phyloP scores from a whole-genome alignment of 2,329 filamentous ascomycete genomes.

The Ceratocystis harringtonii region DNA sequence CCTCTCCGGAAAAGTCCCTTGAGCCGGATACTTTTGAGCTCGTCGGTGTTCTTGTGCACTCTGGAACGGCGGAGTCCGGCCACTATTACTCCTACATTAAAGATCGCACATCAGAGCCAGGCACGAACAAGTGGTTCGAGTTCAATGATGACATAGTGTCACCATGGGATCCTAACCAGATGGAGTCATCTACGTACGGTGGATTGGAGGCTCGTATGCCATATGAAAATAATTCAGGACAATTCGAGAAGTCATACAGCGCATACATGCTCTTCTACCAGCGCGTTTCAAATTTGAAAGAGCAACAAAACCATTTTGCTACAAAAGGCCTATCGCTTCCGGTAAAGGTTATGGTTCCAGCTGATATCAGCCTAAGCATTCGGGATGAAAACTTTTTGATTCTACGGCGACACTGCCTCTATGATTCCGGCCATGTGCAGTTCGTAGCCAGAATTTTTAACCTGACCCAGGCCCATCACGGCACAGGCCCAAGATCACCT shows the following conservation, averaged over 20 bases:
- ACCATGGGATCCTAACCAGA: constrained; percentile 55
- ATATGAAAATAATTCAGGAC: constrained; percentile 31
- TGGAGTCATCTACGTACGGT: constrained; percentile 70
- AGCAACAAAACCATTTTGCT: constrained; percentile 25
- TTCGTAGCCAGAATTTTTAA: constrained; percentile 51
- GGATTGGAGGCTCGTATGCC: constrained; percentile 43
- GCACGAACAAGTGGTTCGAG: constrained; percentile 56
- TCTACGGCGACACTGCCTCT: constrained; percentile 63
- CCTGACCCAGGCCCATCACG: constrained; percentile 32
- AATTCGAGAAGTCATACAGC: constrained; percentile 59
- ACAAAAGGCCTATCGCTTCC: constrained; percentile 19
- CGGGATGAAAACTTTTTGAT: constrained; percentile 56
- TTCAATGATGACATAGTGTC: constrained; percentile 85
- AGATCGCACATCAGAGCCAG: constrained; percentile 47
- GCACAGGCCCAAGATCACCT: constrained; percentile 21
- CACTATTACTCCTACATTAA: constrained; percentile 96
- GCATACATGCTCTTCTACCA: constrained; percentile 99
- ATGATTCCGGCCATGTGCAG: constrained; percentile 53
- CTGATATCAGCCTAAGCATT: constrained; percentile 43
- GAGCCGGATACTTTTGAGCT: constrained; percentile 74
- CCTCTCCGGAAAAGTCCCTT: constrained; percentile 39
- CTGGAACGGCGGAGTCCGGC: constrained; percentile 80
- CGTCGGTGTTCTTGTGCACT: constrained; percentile 87
- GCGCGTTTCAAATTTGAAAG: constrained; percentile 49
- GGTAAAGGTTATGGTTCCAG: constrained; percentile 32